Base-by-base conservation (phyloP, 75 land plant genomes). In the Picea glauca region DNA sequence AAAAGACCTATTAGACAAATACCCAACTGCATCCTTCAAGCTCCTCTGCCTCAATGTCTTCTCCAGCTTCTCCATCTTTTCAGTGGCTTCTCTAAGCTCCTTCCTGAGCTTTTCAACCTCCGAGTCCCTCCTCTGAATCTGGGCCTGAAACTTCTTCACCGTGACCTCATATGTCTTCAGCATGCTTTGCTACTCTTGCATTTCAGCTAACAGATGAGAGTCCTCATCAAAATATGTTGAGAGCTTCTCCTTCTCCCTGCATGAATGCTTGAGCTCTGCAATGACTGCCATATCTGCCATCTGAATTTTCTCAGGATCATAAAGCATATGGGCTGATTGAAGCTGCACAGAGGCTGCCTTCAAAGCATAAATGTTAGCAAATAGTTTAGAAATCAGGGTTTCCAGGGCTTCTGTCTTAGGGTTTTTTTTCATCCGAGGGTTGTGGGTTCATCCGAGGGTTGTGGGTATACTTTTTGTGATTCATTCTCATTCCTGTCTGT, bases 291-390 rank as follows among this genome's bases (percentile, higher is more conserved):
- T 88, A 78, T 92, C 93, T 31, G 94, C 97, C 60, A 81, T 86
- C 80, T 92, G 91, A 23, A 90, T 87, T 78, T 83, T 90, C 3
- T 92, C 93, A 20, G 94, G 87, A 54, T 94, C 92, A 80, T 85
- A 90, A 50, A 94, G 97, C 15, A 91, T 85, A 74, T 94, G 94
- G 35, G 95, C 94, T 58, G 85, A 58, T 79, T 92, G 97, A 13
- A 94, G 91, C 73, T 90, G 87, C 13, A 90, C 85, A 50, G 90
- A 92, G 15, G 93, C 91, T 1, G 89, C 76, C 77, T 89, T 91
- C 30, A 93, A 43, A 20, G 91, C 86, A 2, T 91, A 91, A 63
- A 93, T 81, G 64, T 85, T 87, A 20, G 80, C 76, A 58, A 93
- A 93, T 21, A 93, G 40, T 13, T 80, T 89, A 23, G 87, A 83